A percentile compares a stretch with the other conserved stretches of the same genome.
Evolutionary conservation across 2,329 filamentous ascomycete species (phyloP).

Genomic region (Colletotrichum chlorophyti): DNA sequence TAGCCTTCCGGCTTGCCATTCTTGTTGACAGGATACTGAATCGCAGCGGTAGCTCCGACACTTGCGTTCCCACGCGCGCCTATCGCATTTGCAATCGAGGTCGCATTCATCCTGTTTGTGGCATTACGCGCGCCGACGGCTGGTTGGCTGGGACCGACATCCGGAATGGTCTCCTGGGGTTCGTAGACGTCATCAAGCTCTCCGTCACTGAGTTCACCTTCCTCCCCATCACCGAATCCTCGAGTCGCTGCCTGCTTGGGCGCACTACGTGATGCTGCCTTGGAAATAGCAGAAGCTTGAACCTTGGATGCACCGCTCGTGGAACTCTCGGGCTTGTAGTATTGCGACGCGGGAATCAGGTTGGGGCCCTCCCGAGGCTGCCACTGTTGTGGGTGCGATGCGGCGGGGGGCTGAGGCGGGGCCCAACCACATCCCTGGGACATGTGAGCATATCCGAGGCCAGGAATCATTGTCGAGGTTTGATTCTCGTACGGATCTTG

Average conservation of each 20-base stretch:
- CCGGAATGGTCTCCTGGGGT: conserved; percentile 35
- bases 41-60: background rate
- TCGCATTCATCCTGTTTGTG: too few species aligned
- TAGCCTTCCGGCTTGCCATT: too few species aligned
- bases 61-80: background rate
- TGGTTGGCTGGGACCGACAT: background rate
- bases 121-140: background rate
- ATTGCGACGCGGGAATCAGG: conserved; percentile 28
- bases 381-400: conserved; percentile 15
- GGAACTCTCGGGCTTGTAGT: conserved; percentile 13
- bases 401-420: background rate
- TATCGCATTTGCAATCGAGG: background rate
- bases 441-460: conserved; percentile 30
- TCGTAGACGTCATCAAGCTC: conserved; percentile 67
- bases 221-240: conserved; percentile 50
- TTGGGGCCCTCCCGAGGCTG: conserved; percentile 25
- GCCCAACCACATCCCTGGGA: conserved; percentile 12
- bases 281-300: background rate
- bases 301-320: conserved; percentile 31
- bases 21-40: background rate
- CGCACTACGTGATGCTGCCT: background rate
- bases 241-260: background rate
- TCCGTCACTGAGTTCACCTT: conserved; percentile 79
- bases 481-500: conserved; percentile 28
- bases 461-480: conserved; percentile 36